A percentile compares a stretch with the other conserved stretches of the same genome.
Evolutionary conservation across 768 basidiomycete species (phyloP).

Genomic region (Tricholoma matsutake): DNA sequence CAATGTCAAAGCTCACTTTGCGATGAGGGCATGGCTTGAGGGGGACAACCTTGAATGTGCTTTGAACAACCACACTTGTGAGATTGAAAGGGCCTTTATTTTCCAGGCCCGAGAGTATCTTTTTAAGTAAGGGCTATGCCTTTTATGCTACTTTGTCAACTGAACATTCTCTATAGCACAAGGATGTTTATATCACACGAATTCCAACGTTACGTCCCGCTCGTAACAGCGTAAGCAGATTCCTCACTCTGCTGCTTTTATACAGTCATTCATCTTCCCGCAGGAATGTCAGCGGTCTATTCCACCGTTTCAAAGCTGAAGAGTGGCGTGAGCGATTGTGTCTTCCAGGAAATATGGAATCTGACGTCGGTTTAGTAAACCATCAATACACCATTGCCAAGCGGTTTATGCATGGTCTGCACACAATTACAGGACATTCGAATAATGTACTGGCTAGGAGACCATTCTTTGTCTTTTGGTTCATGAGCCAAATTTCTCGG

Average conservation of each 20-base stretch:
- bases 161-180: conserved; percentile 38
- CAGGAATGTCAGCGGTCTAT: conserved; percentile 44
- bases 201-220: conserved; percentile 61
- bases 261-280: neutral
- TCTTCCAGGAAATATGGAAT: neutral
- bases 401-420: conserved; percentile 56
- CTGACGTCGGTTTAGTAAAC: conserved; percentile 38
- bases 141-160: neutral
- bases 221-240: conserved; percentile 48
- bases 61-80: conserved; percentile 62
- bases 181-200: conserved; percentile 71
- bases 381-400: conserved; percentile 61
- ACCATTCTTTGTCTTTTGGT: conserved; percentile 74
- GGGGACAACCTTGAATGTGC: conserved; percentile 63
- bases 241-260: neutral
- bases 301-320: conserved; percentile 55
- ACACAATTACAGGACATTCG: conserved; percentile 55
- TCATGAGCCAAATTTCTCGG: conserved; percentile 69
- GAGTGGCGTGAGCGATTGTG: conserved; percentile 58
- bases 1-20: conserved; percentile 57
- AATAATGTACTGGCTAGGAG: conserved; percentile 49
- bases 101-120: conserved; percentile 71
- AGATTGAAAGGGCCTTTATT: conserved; percentile 62
- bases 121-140: conserved; percentile 57
- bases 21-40: conserved; percentile 66